Evolutionary conservation across 1,139 yeast species (phyloP).

Genomic region (Saccharomyces pastorianus): DNA sequence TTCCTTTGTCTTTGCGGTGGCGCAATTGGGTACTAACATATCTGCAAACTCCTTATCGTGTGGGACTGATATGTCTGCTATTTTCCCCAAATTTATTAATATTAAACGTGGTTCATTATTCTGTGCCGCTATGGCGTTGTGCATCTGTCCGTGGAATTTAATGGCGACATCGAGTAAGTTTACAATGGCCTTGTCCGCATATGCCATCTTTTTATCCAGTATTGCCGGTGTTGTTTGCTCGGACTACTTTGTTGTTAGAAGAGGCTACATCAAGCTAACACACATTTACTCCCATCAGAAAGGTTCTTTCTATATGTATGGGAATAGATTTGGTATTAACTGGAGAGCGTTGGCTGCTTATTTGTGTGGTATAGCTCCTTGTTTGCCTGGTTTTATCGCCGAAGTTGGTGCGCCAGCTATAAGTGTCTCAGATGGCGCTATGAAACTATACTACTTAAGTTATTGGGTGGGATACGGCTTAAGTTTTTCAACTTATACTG

Average conservation of each 20-base stretch:
- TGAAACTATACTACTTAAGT: slow-evolving; percentile 59
- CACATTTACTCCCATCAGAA: slow-evolving; percentile 49
- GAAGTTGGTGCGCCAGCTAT: slow-evolving; percentile 55
- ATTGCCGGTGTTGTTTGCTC: slow-evolving; percentile 77
- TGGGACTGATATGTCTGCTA: slow-evolving; percentile 84
- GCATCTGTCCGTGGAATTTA: slow-evolving; percentile 85
- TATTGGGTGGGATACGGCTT: slow-evolving; percentile 67
- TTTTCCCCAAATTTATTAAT: slow-evolving; percentile 69
- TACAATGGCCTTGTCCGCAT: slow-evolving; percentile 78
- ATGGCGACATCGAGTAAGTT: slow-evolving; percentile 65
- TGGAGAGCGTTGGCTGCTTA: slow-evolving; percentile 77
- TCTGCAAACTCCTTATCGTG: slow-evolving; percentile 85
- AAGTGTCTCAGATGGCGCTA: slow-evolving; percentile 61
- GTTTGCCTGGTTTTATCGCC: slow-evolving; percentile 83
- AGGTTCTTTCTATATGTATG: slow-evolving; percentile 50
- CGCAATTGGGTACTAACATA: slow-evolving; percentile 87
- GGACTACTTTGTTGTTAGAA: slow-evolving; percentile 69
- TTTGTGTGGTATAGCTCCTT: slow-evolving; percentile 68
- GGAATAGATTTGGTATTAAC: slow-evolving; percentile 54
- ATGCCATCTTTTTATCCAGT: slow-evolving; percentile 77
- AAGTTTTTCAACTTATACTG: slow-evolving; percentile 45
- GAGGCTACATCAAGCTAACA: slow-evolving; percentile 58
- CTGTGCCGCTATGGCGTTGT: slow-evolving; percentile 70
- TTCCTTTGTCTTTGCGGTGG: slow-evolving; percentile 67
- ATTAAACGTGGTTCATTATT: slow-evolving; percentile 77